These are phyloP conservation scores for Paecilomyces sp. DNA, from an alignment of 2,329 filamentous ascomycete genomes.

Conservation along the genomic window DNA sequence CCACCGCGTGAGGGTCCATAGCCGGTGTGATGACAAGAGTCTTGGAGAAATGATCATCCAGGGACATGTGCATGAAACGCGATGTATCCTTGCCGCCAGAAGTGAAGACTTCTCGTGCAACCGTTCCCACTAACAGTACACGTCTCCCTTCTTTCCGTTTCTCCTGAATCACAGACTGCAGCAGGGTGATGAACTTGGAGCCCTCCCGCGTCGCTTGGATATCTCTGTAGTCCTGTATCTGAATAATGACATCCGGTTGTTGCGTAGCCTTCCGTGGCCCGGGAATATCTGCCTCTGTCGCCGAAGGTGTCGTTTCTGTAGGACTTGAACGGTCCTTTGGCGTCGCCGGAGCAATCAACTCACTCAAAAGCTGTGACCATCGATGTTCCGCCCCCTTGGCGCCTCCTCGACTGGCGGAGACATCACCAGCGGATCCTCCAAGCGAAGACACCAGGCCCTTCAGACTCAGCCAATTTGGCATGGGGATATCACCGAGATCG, in stretches of 20 bases:
- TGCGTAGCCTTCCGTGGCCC: conserved; percentile 11
- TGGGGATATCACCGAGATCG: conserved; percentile 22
- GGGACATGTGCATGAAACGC: conserved; percentile 39
- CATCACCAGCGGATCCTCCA: conserved; percentile 16
- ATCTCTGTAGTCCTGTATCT: conserved; percentile 74
- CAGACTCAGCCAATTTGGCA: conserved; percentile 24
- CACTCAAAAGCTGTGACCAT: conserved; percentile 27
- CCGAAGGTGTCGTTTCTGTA: conserved; percentile 4
- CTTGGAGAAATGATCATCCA: conserved; percentile 42
- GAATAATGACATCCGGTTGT: conserved; percentile 56
- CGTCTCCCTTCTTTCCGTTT: conserved; percentile 64
- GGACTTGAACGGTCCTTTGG: conserved; percentile 5
- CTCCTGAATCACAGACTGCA: conserved; percentile 65
- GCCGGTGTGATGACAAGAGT: conserved; percentile 50
- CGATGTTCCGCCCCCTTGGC: conserved; percentile 19
- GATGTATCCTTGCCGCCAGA: conserved; percentile 37
- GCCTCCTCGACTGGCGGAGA: conserved; percentile 9
- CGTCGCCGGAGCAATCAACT: conserved; percentile 22
- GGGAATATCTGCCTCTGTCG: conserved; percentile 6
- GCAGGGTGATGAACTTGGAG: conserved; percentile 58
- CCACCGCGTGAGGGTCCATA: conserved; percentile 29
- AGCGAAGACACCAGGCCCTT: conserved; percentile 26
- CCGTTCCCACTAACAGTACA: conserved; percentile 75
- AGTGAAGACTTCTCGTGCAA: conserved; percentile 44
- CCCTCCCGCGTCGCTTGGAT: conserved; percentile 65